Percentiles rank a stretch among this genome's conserved stretches.
phyloP scores from a whole-genome alignment of 192 early-diverging fungal species.

The Linderina pennispora region DNA sequence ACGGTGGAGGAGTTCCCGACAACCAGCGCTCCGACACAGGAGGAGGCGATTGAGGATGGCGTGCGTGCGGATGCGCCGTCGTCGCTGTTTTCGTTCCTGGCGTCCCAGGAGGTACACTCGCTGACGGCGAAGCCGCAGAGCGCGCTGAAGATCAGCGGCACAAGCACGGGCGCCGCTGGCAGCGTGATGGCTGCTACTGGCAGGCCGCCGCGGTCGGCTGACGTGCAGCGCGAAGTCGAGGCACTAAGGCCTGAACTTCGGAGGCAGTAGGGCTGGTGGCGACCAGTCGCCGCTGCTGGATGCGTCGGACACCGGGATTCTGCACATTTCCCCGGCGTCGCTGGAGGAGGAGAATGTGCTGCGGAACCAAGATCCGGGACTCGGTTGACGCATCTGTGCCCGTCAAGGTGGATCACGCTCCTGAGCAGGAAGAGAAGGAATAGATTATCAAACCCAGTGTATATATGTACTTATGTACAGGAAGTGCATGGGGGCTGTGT shows the following conservation, averaged over 20 bases:
- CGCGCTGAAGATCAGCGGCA: background rate
- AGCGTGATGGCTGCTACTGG: background rate
- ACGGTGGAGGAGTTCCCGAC: constrained; percentile 42
- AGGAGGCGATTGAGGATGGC: constrained; percentile 10
- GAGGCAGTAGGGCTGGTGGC: too few relatives aligned
- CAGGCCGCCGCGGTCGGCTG: background rate
- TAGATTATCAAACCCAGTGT: too few relatives aligned
- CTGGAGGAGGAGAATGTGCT: constrained; percentile 11
- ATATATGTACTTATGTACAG: too few relatives aligned
- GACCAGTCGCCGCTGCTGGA: constrained; percentile 36
- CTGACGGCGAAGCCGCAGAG: background rate
- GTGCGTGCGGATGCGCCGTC: constrained; percentile 3
- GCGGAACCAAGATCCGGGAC: constrained; percentile 13
- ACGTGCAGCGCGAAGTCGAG: background rate
- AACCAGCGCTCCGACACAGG: background rate
- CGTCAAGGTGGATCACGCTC: constrained; percentile 27
- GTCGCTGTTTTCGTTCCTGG: constrained; percentile 19
- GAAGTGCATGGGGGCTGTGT: too few relatives aligned
- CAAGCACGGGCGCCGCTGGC: background rate
- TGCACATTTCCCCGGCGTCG: constrained; percentile 21
- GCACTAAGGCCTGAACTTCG: too few relatives aligned
- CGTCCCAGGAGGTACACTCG: constrained; percentile 4
- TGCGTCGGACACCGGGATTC: constrained; percentile 39
- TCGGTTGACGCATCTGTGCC: constrained; percentile 20
- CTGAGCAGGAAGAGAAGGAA: too few relatives aligned